Conservation (phyloP, 2,329 filamentous ascomycete genomes). For the Eurotiales sp. region DNA sequence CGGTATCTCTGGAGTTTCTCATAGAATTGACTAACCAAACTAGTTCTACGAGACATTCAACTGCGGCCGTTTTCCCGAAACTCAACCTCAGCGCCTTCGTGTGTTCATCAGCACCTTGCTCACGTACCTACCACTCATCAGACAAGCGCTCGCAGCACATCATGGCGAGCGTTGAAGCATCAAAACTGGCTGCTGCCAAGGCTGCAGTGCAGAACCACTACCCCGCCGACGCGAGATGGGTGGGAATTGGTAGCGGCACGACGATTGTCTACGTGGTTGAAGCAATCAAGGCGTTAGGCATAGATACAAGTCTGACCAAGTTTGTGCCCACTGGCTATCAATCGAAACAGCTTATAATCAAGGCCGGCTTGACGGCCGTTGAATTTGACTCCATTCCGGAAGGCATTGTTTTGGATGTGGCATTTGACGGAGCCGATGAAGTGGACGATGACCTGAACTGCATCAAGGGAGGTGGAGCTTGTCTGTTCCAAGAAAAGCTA, state of each 20-base stretch:
- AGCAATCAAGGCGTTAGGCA: constrained; percentile 53
- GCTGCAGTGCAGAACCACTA: constrained; percentile 60
- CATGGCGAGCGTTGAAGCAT: constrained; percentile 49
- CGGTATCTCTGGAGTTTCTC: too few species aligned
- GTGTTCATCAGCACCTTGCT: not conserved
- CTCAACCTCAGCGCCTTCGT: not conserved
- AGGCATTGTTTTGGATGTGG: constrained; percentile 70
- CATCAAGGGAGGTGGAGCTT: constrained; percentile 97
- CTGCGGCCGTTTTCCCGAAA: not conserved
- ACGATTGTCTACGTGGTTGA: constrained; percentile 67
- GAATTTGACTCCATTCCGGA: constrained; percentile 71
- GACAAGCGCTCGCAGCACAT: constrained; percentile 15
- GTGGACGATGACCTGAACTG: constrained; percentile 92
- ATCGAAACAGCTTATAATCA: constrained; percentile 78
- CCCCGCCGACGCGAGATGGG: constrained; percentile 52
- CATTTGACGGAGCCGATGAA: constrained; percentile 96
- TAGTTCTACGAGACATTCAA: too few species aligned
- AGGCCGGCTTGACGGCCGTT: constrained; percentile 71
- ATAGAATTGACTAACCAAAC: too few species aligned
- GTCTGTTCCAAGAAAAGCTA: constrained; percentile 95
- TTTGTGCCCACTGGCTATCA: constrained; percentile 94
- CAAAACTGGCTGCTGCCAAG: constrained; percentile 58
- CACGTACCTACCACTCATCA: not conserved
- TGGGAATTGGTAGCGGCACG: constrained; percentile 63
- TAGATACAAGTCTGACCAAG: constrained; percentile 58